Conservation (phyloP, 768 basidiomycete genomes). For the Tulasnella sp. region DNA sequence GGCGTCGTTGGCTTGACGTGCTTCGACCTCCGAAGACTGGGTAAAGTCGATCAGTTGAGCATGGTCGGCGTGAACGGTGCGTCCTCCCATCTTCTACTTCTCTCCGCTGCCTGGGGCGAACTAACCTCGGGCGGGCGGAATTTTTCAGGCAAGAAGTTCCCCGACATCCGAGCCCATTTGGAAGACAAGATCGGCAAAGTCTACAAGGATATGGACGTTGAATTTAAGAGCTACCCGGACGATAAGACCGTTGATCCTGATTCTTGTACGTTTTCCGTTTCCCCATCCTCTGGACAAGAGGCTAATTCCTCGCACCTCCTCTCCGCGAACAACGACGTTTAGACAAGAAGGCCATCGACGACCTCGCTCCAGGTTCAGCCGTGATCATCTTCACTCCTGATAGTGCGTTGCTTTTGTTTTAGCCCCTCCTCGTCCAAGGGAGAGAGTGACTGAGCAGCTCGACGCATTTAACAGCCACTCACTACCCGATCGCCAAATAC, state of each 20-base stretch:
- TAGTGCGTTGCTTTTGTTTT: constrained; percentile 40
- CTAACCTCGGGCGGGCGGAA: not conserved
- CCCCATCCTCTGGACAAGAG: too few species aligned
- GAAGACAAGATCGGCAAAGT: constrained; percentile 71
- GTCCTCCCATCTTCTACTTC: not conserved
- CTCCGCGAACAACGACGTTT: not conserved
- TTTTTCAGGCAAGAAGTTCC: constrained; percentile 53
- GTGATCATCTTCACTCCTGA: constrained; percentile 91
- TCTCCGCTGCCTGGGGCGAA: not conserved
- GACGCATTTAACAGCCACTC: constrained; percentile 48
- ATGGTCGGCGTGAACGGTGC: constrained; percentile 67
- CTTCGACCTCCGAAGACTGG: constrained; percentile 78
- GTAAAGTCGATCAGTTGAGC: constrained; percentile 69
- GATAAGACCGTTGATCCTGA: constrained; percentile 60
- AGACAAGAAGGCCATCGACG: constrained; percentile 79
- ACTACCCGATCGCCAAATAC: constrained; percentile 75
- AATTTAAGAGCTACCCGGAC: constrained; percentile 75
- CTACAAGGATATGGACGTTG: constrained; percentile 84
- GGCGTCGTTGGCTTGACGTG: constrained; percentile 72
- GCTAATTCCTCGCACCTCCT: too few species aligned
- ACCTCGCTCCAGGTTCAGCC: constrained; percentile 73
- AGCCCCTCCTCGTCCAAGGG: not conserved
- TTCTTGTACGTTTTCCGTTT: constrained; percentile 54
- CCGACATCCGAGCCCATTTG: constrained; percentile 73
- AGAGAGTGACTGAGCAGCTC: not conserved